These are phyloP conservation scores for Lactifluus rugatus DNA, from an alignment of 768 basidiomycete genomes.

Conservation along the genomic window DNA sequence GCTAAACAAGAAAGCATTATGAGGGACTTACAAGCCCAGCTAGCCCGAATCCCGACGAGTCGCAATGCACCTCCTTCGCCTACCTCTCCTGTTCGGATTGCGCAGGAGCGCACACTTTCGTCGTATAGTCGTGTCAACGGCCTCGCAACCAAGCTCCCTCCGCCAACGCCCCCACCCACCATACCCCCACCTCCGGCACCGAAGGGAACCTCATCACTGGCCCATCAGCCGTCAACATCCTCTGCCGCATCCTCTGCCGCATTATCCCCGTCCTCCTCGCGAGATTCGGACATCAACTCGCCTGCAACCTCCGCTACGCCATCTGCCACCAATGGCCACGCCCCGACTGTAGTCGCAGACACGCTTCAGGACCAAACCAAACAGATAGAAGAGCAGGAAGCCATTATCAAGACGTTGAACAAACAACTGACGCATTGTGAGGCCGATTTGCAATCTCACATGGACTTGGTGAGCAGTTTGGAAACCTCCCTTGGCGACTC, in stretches of 20 bases:
- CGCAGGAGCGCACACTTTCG: constrained; percentile 37
- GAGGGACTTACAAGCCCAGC: constrained; percentile 71
- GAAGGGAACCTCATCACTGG: constrained; percentile 39
- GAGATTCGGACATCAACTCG: constrained; percentile 58
- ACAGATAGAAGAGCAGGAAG: constrained; percentile 74
- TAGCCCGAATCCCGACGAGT: constrained; percentile 40
- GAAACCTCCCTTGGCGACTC: constrained; percentile 84
- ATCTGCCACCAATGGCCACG: constrained; percentile 28
- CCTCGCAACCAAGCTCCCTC: constrained; percentile 70
- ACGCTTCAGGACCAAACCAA: constrained; percentile 63
- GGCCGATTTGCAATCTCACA: constrained; percentile 81
- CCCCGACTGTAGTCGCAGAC: constrained; percentile 33
- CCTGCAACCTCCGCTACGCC: constrained; percentile 39
- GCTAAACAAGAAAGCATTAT: constrained; percentile 54
- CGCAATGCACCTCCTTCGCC: constrained; percentile 31
- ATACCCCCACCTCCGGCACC: constrained; percentile 81
- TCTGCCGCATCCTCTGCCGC: constrained; percentile 41
- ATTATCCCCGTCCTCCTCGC: constrained; percentile 49
- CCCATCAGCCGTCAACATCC: constrained; percentile 45
- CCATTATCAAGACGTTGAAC: constrained; percentile 88
- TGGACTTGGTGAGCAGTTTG: constrained; percentile 77
- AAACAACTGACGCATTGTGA: constrained; percentile 93
- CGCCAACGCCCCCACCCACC: constrained; percentile 79
- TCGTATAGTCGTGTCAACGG: constrained; percentile 50
- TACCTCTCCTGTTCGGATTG: constrained; percentile 38